These are phyloP conservation scores for Mortierella sp. DNA, from an alignment of 371 early-diverging fungal genomes.

Conservation along the genomic window DNA sequence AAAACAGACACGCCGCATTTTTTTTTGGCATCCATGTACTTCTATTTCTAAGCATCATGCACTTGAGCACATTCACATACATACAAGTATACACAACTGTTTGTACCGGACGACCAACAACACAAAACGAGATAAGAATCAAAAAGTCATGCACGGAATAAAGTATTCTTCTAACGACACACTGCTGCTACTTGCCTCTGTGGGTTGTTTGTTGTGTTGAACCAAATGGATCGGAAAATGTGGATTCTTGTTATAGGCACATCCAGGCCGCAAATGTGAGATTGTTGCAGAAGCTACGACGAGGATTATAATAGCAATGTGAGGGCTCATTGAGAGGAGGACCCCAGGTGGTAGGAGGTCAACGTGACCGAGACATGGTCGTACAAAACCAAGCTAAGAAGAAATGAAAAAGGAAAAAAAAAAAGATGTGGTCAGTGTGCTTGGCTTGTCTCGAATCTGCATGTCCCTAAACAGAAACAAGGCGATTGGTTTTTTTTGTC, in stretches of 20 bases:
- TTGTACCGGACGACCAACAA: neutral
- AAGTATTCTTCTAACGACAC: neutral
- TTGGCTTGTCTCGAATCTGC: neutral
- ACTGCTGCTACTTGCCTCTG: neutral
- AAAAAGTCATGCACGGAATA: neutral
- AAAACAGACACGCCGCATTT: conserved; percentile 2
- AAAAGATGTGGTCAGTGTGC: neutral
- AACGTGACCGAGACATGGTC: neutral
- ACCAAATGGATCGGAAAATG: neutral
- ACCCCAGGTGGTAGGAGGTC: neutral
- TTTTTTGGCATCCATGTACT: neutral
- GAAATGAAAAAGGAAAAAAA: too few species aligned
- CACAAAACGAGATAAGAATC: neutral
- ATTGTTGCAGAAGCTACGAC: neutral
- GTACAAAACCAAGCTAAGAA: neutral
- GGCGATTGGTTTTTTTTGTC: neutral
- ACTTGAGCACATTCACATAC: neutral
- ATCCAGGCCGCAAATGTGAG: neutral
- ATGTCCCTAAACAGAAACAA: neutral
- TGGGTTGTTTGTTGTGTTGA: neutral
- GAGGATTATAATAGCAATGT: neutral
- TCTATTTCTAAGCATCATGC: neutral
- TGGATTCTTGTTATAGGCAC: neutral
- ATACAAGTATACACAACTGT: neutral
- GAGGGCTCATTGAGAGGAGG: neutral